Base-by-base conservation (phyloP, 2,329 filamentous ascomycete species). In the Rutstroemia sp. region DNA sequence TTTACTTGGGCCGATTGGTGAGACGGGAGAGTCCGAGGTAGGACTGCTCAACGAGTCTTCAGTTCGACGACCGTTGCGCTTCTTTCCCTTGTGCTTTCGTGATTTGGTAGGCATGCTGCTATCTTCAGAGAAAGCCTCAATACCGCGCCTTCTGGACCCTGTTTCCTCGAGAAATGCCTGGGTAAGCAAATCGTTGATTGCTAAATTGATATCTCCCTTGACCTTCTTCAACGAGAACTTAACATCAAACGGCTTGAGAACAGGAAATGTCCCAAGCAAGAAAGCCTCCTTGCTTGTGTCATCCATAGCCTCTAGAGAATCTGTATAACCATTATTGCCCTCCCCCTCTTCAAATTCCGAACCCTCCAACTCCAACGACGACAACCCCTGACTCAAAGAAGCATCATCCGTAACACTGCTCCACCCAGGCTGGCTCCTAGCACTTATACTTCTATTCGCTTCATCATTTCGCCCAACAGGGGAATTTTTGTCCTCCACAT, bases 121-220 rank as follows among this genome's bases (percentile, higher is more conserved):
- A 21, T 48, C 34, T 41, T 82, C 77, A 21, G 82, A 83, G 67
- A 96, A 96, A 0, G 82, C 90, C 57, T 96, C 90, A n/a, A 96
- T 76, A 0, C 91, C 89, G 67, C 88, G 92, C 1, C 78, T 74
- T 1, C 79, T 75, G 54, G 81, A 76, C 0, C 80, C 80, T 1
- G 77, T 79, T 56, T 90, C 82, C 57, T 90, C 83, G 4, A 96
- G 83, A 66, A 86, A 90, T 19, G 88, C 83, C 14, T 90, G 77
- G 62, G 88, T 95, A 34, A 96, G 78, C 12, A 97, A 75, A 58
- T 90, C 84, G 64, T 96, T 90, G 60, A 95, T 84, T 1, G 90
- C 83, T 14, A 77, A 76, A 57, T 85, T 81, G 41, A 88, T 80
- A 62, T 90, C 82, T 0, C 85, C 82, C 10, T 80, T 77, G 30